Evolutionary conservation across 1,139 yeast species (phyloP), one percentile per base, ranked within the genome.

Genomic region (Yamadazyma sp.): DNA sequence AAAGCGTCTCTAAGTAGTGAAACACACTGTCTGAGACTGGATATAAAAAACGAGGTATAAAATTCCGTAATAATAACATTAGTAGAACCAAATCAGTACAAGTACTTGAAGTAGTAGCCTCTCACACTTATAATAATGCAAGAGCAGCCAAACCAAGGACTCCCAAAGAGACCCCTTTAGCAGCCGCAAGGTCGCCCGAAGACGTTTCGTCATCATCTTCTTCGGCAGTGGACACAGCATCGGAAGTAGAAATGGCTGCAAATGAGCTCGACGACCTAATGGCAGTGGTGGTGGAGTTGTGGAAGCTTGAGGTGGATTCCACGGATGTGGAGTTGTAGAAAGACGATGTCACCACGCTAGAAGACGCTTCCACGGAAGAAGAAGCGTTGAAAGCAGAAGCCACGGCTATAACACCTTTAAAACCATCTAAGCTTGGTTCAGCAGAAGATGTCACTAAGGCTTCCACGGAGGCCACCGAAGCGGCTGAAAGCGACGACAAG

Each of bases 141-240:
- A 70, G 58, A 33, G 73, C 66, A 45, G 73, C 57, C 38, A 75
- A 53, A 50, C 82, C 81, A 40, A 75, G 53, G 16, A 75, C 62
- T 33, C 76, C 73, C 33, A 54, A 47, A 41, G 62, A 53, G 28
- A 53, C 56, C 49, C 67, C 62, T 46, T 54, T 57, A 12, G 46
- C 58, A 65, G 62, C 62, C 37, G 67, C 76, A 31, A 58, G 66
- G 35, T 61, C 63, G 20, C 44, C 43, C 29, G 57, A 44, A 13
- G 43, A 25, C 14, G 41, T 25, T 10, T 37, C 28, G 6, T 38
- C 41, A 8, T 43, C 46, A 29, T 43, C 50, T 8, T 42, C 45
- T 22, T 42, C 48, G 2, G 54, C 51, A 28, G 53, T 37, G 7
- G 54, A 39, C 16, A 48, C 44, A 29, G 49, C 35, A 25, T 45